Conservation (phyloP, 257 asterid species). For the Lycium ferocissimum region DNA sequence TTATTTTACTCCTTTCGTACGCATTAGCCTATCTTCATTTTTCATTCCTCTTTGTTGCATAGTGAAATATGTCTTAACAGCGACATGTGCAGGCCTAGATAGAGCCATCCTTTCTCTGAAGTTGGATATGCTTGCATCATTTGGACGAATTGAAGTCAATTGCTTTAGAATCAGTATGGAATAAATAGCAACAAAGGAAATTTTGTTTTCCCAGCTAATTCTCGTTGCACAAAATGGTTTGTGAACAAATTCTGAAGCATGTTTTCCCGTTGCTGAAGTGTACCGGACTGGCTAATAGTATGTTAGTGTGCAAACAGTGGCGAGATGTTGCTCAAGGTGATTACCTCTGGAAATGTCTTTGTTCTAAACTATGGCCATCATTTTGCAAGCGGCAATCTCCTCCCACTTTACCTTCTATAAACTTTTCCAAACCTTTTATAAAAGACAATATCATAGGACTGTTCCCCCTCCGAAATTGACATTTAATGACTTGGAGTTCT, state of each 20-base stretch:
- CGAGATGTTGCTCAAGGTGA: conserved; percentile 72
- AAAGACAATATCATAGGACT: conserved; percentile 51
- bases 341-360: conserved; percentile 90
- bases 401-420: conserved; percentile 63
- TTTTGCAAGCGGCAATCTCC: conserved; percentile 70
- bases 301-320: conserved; percentile 84
- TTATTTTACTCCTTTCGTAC: no score
- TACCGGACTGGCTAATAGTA: conserved; percentile 71
- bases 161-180: no score
- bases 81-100: no score
- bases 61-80: no score
- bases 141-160: no score
- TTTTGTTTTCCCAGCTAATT: background rate
- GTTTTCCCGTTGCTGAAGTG: conserved; percentile 88
- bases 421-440: conserved; percentile 62
- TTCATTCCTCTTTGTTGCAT: no score
- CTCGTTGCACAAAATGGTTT: conserved; percentile 49
- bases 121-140: no score
- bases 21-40: no score
- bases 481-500: conserved; percentile 81
- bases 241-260: conserved; percentile 74
- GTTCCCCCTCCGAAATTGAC: conserved; percentile 82
- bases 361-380: conserved; percentile 90
- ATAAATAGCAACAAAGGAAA: background rate
- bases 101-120: no score